A percentile compares a stretch with the other conserved stretches of the same genome.
Evolutionary conservation across 106 monocot species (phyloP).

Genomic region (Phalaenopsis aphrodite): DNA sequence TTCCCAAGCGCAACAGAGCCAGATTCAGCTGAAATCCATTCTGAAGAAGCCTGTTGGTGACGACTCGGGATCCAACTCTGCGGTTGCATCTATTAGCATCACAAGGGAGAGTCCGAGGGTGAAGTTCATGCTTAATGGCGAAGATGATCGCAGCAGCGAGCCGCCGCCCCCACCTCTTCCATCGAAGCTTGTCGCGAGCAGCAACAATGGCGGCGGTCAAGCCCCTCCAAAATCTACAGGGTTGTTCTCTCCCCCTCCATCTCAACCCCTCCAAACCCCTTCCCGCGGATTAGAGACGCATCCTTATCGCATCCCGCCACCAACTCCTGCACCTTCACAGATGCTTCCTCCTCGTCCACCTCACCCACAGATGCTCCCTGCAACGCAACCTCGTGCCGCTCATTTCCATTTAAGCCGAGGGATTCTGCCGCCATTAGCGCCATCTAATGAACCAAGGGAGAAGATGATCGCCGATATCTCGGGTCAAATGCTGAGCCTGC

Average conservation of each 20-base stretch:
- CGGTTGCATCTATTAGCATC: neutral
- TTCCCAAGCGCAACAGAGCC: neutral
- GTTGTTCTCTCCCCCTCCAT: neutral
- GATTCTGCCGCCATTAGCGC: neutral
- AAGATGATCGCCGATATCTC: neutral
- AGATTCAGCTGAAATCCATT: conserved; percentile 12
- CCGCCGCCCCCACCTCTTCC: too few relatives aligned
- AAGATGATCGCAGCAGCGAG: neutral
- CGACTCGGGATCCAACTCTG: neutral
- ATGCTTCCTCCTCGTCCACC: neutral
- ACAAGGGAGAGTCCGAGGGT: conserved; percentile 10
- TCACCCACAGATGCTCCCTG: neutral
- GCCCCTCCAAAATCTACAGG: neutral
- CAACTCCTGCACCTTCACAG: neutral
- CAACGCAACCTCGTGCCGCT: neutral
- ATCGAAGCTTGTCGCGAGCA: neutral
- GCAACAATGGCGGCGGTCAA: neutral
- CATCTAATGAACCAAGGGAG: neutral
- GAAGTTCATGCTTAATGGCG: conserved; percentile 6
- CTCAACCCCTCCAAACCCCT: neutral
- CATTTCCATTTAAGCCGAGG: neutral
- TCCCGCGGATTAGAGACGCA: neutral
- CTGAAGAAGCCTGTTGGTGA: conserved; percentile 15
- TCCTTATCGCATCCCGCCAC: neutral
- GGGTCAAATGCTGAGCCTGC: conserved; percentile 6